A percentile compares a stretch with the other conserved stretches of the same genome.
Evolutionary conservation across 176 grass and related monocot species (phyloP).

Genomic region (Ensete glaucum): DNA sequence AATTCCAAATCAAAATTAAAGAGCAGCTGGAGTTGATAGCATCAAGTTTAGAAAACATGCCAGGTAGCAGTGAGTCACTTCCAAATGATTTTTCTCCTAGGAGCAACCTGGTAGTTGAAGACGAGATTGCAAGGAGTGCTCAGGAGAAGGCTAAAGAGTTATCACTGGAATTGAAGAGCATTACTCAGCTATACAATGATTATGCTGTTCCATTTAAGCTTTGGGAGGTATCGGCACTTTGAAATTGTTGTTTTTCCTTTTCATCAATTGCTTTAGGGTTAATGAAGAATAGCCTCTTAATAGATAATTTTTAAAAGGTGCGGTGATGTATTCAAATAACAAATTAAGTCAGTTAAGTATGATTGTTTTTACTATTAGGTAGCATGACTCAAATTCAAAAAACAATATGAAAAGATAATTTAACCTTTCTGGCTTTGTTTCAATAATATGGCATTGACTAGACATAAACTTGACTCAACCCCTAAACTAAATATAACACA

Average conservation of each 20-base stretch:
- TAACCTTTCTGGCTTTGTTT: not conserved
- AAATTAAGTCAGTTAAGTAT: not conserved
- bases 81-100: slow-evolving; percentile 37
- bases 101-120: slow-evolving; percentile 39
- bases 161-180: slow-evolving; percentile 80
- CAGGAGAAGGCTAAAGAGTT: slow-evolving; percentile 76
- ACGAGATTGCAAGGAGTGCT: slow-evolving; percentile 40
- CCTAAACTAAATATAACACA: not conserved
- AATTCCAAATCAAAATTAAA: slow-evolving; percentile 93
- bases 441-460: not conserved
- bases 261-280: not conserved
- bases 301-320: not conserved
- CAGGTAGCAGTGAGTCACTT: slow-evolving; percentile 34
- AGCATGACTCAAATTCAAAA: not conserved
- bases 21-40: slow-evolving; percentile 60
- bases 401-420: not conserved
- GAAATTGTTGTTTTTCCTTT: not conserved
- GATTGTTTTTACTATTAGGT: not conserved
- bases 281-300: not conserved
- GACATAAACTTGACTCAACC: not conserved
- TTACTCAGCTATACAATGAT: slow-evolving; percentile 91
- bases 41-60: slow-evolving; percentile 26
- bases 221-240: slow-evolving; percentile 61
- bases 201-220: slow-evolving; percentile 83
- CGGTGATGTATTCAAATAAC: not conserved